Conservation (phyloP, 23 red algal species). For the Gracilaria vermiculophylla region DNA sequence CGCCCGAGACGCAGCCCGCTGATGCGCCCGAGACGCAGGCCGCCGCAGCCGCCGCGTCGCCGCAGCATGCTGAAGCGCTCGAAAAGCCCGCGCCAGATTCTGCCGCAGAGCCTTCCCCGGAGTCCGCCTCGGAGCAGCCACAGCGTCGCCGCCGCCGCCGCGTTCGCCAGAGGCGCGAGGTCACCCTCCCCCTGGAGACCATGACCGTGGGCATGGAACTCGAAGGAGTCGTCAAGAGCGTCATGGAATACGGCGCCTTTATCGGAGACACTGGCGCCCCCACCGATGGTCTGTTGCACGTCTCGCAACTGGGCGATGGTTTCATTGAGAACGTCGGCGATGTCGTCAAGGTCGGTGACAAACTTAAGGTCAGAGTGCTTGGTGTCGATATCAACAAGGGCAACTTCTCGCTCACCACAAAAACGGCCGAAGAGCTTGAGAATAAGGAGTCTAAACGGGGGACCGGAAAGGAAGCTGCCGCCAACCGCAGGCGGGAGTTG, state of each 20-base stretch:
- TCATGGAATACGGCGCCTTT: conserved; percentile 87
- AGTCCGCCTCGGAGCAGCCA: neutral
- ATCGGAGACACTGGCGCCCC: conserved; percentile 83
- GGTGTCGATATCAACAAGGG: conserved; percentile 72
- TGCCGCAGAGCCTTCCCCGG: neutral
- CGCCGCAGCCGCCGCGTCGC: neutral
- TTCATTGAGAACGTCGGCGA: conserved; percentile 83
- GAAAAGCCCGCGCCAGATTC: neutral
- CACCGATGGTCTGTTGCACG: conserved; percentile 93
- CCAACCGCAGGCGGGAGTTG: conserved; percentile 13
- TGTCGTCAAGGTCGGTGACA: conserved; percentile 73
- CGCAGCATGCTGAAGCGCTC: neutral
- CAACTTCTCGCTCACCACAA: conserved; percentile 88
- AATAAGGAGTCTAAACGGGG: conserved; percentile 1
- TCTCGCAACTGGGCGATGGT: conserved; percentile 82
- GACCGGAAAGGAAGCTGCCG: conserved; percentile 12
- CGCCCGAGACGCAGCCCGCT: neutral
- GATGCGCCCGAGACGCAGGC: neutral
- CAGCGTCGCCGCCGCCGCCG: conserved; percentile 12
- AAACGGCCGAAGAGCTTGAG: conserved; percentile 28
- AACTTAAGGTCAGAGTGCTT: conserved; percentile 76
- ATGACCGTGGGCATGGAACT: conserved; percentile 66
- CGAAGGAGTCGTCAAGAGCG: conserved; percentile 68
- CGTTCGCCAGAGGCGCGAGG: conserved; percentile 18
- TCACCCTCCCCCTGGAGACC: conserved; percentile 46